These are phyloP conservation scores for Neurospora sp. DNA, from an alignment of 2,329 filamentous ascomycete species.

Conservation along the genomic window DNA sequence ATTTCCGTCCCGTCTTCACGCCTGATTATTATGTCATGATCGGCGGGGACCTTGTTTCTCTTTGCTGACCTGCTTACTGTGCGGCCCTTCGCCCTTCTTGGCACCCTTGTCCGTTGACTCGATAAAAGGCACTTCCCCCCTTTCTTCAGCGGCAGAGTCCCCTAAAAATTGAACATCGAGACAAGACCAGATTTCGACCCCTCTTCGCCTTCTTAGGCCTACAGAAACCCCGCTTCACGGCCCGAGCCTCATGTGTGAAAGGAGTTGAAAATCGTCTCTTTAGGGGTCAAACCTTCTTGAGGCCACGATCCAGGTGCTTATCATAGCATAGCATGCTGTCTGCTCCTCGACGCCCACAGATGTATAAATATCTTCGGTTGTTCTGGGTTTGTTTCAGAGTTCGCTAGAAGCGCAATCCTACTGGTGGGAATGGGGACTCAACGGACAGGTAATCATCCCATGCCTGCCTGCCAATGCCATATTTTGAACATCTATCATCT, in stretches of 20 bases:
- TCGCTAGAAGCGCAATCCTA: background rate
- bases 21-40: constrained; percentile 6
- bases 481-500: background rate
- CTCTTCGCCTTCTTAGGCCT: background rate
- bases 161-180: background rate
- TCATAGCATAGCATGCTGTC: background rate
- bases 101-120: background rate
- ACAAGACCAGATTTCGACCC: background rate
- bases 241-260: background rate
- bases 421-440: background rate
- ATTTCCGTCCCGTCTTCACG: background rate
- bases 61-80: background rate
- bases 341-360: background rate
- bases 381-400: background rate
- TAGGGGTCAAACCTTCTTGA: background rate
- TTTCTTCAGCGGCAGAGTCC: background rate
- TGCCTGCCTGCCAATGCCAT: background rate
- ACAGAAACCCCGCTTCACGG: background rate
- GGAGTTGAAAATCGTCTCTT: background rate
- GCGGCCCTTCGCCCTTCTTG: background rate
- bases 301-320: background rate
- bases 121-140: background rate
- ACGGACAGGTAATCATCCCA: background rate
- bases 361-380: background rate
- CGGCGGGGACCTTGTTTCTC: background rate